Conservation (phyloP, 768 basidiomycete genomes). For the Dictyophora rubrovolvata region DNA sequence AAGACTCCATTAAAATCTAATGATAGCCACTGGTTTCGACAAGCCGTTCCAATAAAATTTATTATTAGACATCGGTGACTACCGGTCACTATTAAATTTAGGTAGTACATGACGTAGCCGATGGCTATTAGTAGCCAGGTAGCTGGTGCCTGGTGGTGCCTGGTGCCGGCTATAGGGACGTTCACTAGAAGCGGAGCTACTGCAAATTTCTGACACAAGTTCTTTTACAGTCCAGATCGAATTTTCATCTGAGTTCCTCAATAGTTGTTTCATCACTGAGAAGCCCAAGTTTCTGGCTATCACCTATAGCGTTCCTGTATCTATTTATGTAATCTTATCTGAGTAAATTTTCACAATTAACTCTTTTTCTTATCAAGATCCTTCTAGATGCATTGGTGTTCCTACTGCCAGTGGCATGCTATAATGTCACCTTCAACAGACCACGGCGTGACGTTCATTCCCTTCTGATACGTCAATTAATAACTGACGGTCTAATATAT, state of each 20-base stretch:
- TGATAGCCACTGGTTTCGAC: no score
- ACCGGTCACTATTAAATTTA: no score
- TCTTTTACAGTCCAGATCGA: not conserved
- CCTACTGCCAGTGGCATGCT: conserved; percentile 18
- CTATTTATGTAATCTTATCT: not conserved
- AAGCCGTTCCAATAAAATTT: no score
- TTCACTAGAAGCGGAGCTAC: no score
- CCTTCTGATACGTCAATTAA: conserved; percentile 19
- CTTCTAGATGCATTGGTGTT: conserved; percentile 26
- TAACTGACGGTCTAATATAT: conserved; percentile 25
- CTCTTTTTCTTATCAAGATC: conserved; percentile 16
- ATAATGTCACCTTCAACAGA: conserved; percentile 26
- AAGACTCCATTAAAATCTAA: no score
- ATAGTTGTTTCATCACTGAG: not conserved
- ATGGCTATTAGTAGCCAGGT: no score
- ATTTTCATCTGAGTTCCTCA: not conserved
- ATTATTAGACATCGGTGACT: no score
- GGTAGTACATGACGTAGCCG: no score
- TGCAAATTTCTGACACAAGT: not conserved
- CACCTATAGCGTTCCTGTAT: not conserved
- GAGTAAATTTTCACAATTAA: not conserved
- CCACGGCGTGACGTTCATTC: conserved; percentile 20
- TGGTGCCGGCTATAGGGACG: no score
- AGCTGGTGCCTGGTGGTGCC: no score
- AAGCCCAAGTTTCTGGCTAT: not conserved